Conservation (phyloP, 192 early-diverging fungal species). For the Phycomyces blakesleeanus region DNA sequence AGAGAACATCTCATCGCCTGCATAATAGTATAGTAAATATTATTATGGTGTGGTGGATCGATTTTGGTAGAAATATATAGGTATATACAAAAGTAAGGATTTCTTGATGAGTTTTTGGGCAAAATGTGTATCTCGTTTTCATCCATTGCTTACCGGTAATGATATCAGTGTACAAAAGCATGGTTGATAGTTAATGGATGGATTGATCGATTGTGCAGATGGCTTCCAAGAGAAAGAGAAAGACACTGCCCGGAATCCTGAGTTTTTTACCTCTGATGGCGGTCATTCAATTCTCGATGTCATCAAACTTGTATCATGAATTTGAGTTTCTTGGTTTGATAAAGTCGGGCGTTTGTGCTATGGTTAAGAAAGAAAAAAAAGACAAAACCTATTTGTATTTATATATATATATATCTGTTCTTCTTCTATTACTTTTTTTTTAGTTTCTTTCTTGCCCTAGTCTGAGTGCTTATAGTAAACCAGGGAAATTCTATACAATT, state of each 20-base stretch:
- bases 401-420: too few species aligned
- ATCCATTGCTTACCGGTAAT: conserved; percentile 52
- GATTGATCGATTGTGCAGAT: conserved; percentile 15
- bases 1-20: conserved; percentile 84
- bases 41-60: background rate
- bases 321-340: too few species aligned
- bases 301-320: too few species aligned
- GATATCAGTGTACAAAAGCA: conserved; percentile 70
- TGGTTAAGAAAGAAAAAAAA: background rate
- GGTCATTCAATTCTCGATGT: background rate
- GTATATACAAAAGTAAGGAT: background rate
- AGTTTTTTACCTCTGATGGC: background rate
- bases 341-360: background rate
- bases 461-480: too few species aligned
- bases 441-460: conserved; percentile 6
- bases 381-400: too few species aligned
- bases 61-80: too few species aligned
- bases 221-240: conserved; percentile 3
- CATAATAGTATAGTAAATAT: conserved; percentile 34
- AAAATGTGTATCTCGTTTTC: background rate
- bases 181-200: conserved; percentile 36
- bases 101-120: background rate
- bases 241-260: background rate
- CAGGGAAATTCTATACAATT: too few species aligned
- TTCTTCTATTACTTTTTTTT: background rate